phyloP scores from a whole-genome alignment of 768 basidiomycete genomes.

The Heimioporus sp. region DNA sequence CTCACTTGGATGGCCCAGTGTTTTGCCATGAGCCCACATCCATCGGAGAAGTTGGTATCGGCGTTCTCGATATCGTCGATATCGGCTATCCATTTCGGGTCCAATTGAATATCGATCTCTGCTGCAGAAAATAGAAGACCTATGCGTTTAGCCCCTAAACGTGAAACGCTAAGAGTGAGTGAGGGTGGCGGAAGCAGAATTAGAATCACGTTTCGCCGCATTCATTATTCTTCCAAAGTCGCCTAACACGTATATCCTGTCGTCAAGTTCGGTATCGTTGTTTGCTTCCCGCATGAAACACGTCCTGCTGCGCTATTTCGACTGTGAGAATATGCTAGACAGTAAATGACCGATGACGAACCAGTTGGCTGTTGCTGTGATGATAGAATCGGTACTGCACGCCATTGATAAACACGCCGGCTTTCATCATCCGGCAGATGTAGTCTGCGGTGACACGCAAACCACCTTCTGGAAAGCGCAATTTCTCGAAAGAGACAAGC shows the following conservation, averaged over 20 bases:
- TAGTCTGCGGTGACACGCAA: slow-evolving; percentile 53
- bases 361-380: slow-evolving; percentile 70
- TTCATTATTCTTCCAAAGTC: slow-evolving; percentile 63
- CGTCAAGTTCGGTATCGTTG: slow-evolving; percentile 54
- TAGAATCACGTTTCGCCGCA: slow-evolving; percentile 51
- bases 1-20: slow-evolving; percentile 51
- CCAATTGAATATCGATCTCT: slow-evolving; percentile 53
- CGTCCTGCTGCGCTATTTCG: slow-evolving; percentile 53
- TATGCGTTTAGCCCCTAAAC: slow-evolving; percentile 63
- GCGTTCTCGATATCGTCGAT: slow-evolving; percentile 57
- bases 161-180: not conserved
- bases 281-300: slow-evolving; percentile 60
- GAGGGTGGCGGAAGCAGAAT: not conserved
- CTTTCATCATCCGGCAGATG: slow-evolving; percentile 50
- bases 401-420: slow-evolving; percentile 55
- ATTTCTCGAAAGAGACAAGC: slow-evolving; percentile 48
- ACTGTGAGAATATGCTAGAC: not conserved
- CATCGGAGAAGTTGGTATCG: slow-evolving; percentile 65
- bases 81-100: slow-evolving; percentile 48
- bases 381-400: slow-evolving; percentile 67
- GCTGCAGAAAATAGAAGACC: slow-evolving; percentile 66
- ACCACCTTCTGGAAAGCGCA: slow-evolving; percentile 54
- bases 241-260: slow-evolving; percentile 54
- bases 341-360: slow-evolving; percentile 23
- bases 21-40: slow-evolving; percentile 62